Base-by-base conservation (phyloP, 495 filamentous ascomycete species). In the Umbilicaria muhlenbergii region DNA sequence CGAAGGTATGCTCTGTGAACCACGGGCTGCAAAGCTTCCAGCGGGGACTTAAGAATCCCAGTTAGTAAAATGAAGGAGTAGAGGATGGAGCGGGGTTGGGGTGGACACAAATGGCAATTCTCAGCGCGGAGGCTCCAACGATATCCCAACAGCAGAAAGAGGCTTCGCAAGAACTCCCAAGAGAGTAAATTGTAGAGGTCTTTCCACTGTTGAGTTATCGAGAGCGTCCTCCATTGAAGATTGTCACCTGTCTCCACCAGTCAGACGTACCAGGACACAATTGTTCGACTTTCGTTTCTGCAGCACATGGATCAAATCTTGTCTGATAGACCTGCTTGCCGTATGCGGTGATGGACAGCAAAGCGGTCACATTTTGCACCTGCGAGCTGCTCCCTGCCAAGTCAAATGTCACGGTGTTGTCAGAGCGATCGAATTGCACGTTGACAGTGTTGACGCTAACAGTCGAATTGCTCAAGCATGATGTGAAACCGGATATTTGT, bases 301-400 rank as follows among this genome's bases (percentile, higher is more conserved):
- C 41, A 15, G 77, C 67, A 52, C 91, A 98, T 19, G 91, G 91
- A 49, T 93, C 77, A 57, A 98, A 94, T 7, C 60, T 59, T 40
- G 82, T 84, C 12, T 69, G 65, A 60, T 94, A 95, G 18, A 96
- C 71, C 49, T 86, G 57, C 38, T 77, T 78, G 41, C 91, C 91
- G 50, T 95, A 95, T 8, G 91, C 91, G 28, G 71, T 83, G 34
- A 95, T 83, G 36, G 74, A 74, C 40, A 98, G 63, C 13, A 71
- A 58, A 7, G 86, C 88, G 44, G 73, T 82, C 36, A 98, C 86
- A 51, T 93, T 89, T 60, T 91, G 82, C 39, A 70, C 61, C 55
- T 71, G 71, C 42, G 60, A 58, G 54, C 81, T 94, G 39, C 75
- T 78, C 38, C 89, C 91, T 42, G 78, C 75, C 33, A 95, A 73